A percentile compares a stretch with the other conserved stretches of the same genome.
These are phyloP conservation scores for Boletales sp. DNA, from an alignment of 768 basidiomycete genomes.

Conservation along the genomic window DNA sequence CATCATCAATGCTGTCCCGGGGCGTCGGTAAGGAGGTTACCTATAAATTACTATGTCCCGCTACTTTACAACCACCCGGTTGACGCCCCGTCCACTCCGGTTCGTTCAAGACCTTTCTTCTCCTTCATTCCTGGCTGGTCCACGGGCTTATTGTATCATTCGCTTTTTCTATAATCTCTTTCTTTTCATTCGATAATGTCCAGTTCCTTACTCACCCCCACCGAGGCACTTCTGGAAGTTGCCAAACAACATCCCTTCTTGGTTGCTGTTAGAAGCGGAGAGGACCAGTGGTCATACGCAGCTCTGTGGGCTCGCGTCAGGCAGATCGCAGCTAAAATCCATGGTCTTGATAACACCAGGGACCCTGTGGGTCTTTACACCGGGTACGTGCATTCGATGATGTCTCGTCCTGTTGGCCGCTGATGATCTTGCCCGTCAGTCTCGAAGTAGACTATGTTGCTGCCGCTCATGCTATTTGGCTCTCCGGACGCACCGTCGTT, in stretches of 20 bases:
- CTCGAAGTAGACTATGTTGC: slow-evolving; percentile 29
- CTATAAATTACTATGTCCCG: slow-evolving; percentile 9
- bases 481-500: slow-evolving; percentile 21
- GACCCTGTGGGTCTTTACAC: slow-evolving; percentile 25
- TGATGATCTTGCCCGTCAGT: slow-evolving; percentile 3
- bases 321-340: slow-evolving; percentile 6
- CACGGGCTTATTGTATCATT: slow-evolving; percentile 2
- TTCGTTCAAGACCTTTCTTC: slow-evolving; percentile 3
- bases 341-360: slow-evolving; percentile 11
- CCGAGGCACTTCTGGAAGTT: slow-evolving; percentile 30
- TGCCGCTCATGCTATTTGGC: slow-evolving; percentile 30
- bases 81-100: too few relatives aligned
- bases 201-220: slow-evolving; percentile 20
- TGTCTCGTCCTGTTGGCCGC: neutral
- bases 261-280: slow-evolving; percentile 17
- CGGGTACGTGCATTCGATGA: slow-evolving; percentile 12
- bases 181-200: slow-evolving; percentile 9
- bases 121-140: slow-evolving; percentile 17
- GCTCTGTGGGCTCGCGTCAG: slow-evolving; percentile 31
- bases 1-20: too few relatives aligned
- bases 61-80: slow-evolving; percentile 9
- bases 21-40: too few relatives aligned
- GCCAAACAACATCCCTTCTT: slow-evolving; percentile 25
- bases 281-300: slow-evolving; percentile 25
- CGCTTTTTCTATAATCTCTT: neutral